Evolutionary conservation across 176 grass and related monocot species (phyloP), one percentile per base, ranked within the genome.

Genomic region (Phragmites australis): DNA sequence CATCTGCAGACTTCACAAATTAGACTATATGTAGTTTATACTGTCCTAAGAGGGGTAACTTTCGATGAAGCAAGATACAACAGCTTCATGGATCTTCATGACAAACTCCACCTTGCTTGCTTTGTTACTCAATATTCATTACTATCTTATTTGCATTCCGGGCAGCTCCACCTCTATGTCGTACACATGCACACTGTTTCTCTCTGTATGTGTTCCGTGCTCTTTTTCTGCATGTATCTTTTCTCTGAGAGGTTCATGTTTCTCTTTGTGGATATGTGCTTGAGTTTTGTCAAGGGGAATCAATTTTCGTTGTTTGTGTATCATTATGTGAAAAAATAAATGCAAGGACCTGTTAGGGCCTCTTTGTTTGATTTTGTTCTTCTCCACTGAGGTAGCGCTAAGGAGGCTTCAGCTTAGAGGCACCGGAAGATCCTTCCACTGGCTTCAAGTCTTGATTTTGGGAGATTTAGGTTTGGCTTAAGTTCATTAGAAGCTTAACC

Each of bases 41-140:
- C 96, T 41, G 84, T 95, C 31, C 84, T 98, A 82, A 90, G 92
- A 83, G 92, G 92, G 25, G 78, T 98, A 82, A 89, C 88, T 82
- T 98, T 94, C 1, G 88, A 98, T 84, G 92, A 98, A 89, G 86
- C 72, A 51, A 90, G 90, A 84, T 98, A 95, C 81, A 98, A 91
- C 83, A 98, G 90, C 83, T 98, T 98, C 86, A 98, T 98, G 77
- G 96, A 93, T 70, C 86, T 98, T n/a, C 92, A 98, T 91, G 92
- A 98, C 84, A 98, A 98, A 78, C 88, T 98, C 27, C 96, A 98
- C 55, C 92, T 82, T 18, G 62, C 45, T 75, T 75, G 23, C 74
- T 52, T 68, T 70, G 16, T 70, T 40, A 12, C 17, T n/a, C n/a
- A n/a, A n/a, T n/a, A n/a, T n/a, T n/a, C n/a, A n/a, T n/a, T n/a